These are phyloP conservation scores for Linnemannia exigua DNA, from an alignment of 192 early-diverging fungal species.

Conservation along the genomic window DNA sequence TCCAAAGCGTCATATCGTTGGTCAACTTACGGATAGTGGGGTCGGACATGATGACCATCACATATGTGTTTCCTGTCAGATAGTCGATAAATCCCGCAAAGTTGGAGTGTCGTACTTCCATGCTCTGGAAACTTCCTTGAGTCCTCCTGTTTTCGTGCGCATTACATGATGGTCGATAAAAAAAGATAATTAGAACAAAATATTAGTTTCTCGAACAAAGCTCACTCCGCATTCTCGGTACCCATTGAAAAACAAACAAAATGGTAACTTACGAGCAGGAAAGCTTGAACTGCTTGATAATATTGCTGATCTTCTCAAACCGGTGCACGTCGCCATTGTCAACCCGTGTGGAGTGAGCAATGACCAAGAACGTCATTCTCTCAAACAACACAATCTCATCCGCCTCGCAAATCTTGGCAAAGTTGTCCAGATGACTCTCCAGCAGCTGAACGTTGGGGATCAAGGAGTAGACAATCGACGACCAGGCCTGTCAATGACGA, in stretches of 20 bases:
- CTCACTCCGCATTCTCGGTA: not conserved
- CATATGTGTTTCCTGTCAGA: conserved; percentile 87
- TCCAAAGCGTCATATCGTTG: not conserved
- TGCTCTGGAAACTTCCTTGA: conserved; percentile 87
- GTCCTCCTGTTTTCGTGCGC: conserved; percentile 66
- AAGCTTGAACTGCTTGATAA: conserved; percentile 94
- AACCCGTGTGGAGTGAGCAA: conserved; percentile 80
- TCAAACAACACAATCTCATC: conserved; percentile 97
- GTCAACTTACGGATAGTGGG: conserved; percentile 80
- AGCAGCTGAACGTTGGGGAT: conserved; percentile 93
- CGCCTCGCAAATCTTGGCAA: conserved; percentile 89
- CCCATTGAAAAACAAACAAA: not conserved
- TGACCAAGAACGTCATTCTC: conserved; percentile 94
- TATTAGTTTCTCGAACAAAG: not conserved
- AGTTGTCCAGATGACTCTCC: conserved; percentile 83
- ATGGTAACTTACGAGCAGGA: conserved; percentile 73
- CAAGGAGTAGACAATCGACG: conserved; percentile 94
- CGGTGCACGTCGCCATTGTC: conserved; percentile 79
- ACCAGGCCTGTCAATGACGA: conserved; percentile 84
- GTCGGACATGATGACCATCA: conserved; percentile 91
- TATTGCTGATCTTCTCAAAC: conserved; percentile 92
- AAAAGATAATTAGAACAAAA: not conserved
- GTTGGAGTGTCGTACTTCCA: conserved; percentile 86
- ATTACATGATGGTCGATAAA: not conserved
- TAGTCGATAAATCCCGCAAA: conserved; percentile 87